Evolutionary conservation across 805 yeast genomes (phyloP).

Genomic region (Pichia nanzhaoensis): DNA sequence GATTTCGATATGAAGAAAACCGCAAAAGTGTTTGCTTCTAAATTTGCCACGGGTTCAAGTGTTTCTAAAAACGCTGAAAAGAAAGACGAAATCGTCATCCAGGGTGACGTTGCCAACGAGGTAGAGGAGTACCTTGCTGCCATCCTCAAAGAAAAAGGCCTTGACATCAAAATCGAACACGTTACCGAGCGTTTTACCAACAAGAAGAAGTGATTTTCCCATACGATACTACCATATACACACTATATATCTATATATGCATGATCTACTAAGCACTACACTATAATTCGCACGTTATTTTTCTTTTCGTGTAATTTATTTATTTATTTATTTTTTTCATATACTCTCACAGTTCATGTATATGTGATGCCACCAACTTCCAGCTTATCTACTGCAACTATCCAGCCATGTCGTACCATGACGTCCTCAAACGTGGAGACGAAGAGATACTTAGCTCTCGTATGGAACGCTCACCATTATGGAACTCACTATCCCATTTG

Average conservation of each 20-base stretch:
- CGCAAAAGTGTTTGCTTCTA: slow-evolving; percentile 87
- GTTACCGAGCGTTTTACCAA: slow-evolving; percentile 76
- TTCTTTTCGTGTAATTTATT: too few relatives aligned
- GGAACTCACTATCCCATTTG: slow-evolving; percentile 65
- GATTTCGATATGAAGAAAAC: slow-evolving; percentile 85
- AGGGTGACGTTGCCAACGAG: slow-evolving; percentile 93
- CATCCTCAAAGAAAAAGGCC: slow-evolving; percentile 72
- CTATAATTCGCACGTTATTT: too few relatives aligned
- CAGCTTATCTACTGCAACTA: too few relatives aligned
- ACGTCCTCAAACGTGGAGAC: slow-evolving; percentile 66
- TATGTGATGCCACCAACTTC: too few relatives aligned
- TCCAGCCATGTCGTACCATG: slow-evolving; percentile 54
- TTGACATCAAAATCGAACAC: slow-evolving; percentile 86
- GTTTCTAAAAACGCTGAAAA: slow-evolving; percentile 87
- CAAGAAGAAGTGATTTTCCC: slow-evolving; percentile 32
- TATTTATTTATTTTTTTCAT: too few relatives aligned
- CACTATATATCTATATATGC: not conserved
- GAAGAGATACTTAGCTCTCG: slow-evolving; percentile 46
- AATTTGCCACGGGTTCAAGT: slow-evolving; percentile 93
- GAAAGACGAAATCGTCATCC: slow-evolving; percentile 85
- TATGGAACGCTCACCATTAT: slow-evolving; percentile 50
- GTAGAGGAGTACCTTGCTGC: slow-evolving; percentile 70
- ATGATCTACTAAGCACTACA: too few relatives aligned
- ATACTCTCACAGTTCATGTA: too few relatives aligned
- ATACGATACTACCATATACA: not conserved